Evolutionary conservation across 2,329 filamentous ascomycete species (phyloP).

Genomic region (Dactylellina parvicollis): DNA sequence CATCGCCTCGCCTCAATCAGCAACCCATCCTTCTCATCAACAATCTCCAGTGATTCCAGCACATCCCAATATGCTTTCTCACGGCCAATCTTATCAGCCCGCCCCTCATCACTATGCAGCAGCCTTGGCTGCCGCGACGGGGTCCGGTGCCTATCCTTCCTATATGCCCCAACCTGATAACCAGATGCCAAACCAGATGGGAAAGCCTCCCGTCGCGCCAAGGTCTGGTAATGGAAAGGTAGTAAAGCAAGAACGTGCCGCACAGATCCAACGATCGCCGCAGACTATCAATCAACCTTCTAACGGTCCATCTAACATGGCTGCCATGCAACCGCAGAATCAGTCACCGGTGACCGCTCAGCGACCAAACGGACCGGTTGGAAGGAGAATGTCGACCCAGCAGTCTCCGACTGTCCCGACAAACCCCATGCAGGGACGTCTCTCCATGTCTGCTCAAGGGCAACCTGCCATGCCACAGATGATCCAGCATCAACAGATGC

Average conservation of each 20-base stretch:
- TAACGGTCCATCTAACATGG: conserved; percentile 40
- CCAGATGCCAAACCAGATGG: conserved; percentile 52
- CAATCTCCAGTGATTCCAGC: conserved; percentile 46
- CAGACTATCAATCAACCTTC: conserved; percentile 48
- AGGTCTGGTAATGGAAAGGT: conserved; percentile 38
- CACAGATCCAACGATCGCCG: conserved; percentile 48
- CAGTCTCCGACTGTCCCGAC: conserved; percentile 49
- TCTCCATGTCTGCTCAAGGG: conserved; percentile 44
- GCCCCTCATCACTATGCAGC: conserved; percentile 54
- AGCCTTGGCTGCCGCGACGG: conserved; percentile 50
- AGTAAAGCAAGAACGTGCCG: conserved; percentile 52
- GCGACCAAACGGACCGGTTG: conserved; percentile 36
- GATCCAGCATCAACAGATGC: conserved; percentile 56
- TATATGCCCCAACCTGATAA: conserved; percentile 47
- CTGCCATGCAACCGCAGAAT: conserved; percentile 42
- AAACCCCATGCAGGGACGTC: conserved; percentile 48
- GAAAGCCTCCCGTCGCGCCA: conserved; percentile 43
- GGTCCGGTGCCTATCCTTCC: conserved; percentile 44
- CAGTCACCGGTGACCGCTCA: conserved; percentile 45
- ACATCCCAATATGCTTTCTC: conserved; percentile 53
- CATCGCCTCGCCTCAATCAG: conserved; percentile 51
- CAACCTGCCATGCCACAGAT: conserved; percentile 51
- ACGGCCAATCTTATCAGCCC: conserved; percentile 46
- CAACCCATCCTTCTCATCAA: conserved; percentile 49
- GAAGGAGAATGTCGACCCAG: conserved; percentile 51